Conservation (phyloP, 2,329 filamentous ascomycete species). For the Fusarium buxicola region DNA sequence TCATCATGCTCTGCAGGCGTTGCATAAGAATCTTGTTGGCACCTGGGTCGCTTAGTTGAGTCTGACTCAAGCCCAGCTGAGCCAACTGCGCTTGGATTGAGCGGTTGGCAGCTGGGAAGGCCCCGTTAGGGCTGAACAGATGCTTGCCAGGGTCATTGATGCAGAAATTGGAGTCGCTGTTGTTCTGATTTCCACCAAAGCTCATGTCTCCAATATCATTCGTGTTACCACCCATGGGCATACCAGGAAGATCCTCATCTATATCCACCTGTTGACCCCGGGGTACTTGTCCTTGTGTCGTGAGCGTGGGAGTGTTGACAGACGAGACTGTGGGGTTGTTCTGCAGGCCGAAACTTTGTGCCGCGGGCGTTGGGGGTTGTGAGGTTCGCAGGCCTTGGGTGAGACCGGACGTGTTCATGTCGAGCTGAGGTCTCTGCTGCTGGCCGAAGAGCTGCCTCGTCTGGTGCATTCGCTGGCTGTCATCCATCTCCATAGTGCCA, state of each 20-base stretch:
- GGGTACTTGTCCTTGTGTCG: slow-evolving; percentile 78
- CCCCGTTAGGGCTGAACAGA: slow-evolving; percentile 86
- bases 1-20: slow-evolving; percentile 69
- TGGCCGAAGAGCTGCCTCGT: slow-evolving; percentile 76
- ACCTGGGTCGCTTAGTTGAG: slow-evolving; percentile 82
- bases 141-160: slow-evolving; percentile 97
- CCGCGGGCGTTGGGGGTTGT: slow-evolving; percentile 85
- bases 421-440: slow-evolving; percentile 75
- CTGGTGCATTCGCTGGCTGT: slow-evolving; percentile 74
- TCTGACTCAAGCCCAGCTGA: slow-evolving; percentile 79
- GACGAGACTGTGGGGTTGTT: slow-evolving; percentile 98
- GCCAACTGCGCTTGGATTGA: slow-evolving; percentile 75
- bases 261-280: slow-evolving; percentile 71
- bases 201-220: slow-evolving; percentile 63
- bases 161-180: slow-evolving; percentile 62
- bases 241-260: slow-evolving; percentile 77
- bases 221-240: slow-evolving; percentile 70
- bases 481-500: slow-evolving; percentile 72
- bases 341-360: slow-evolving; percentile 81
- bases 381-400: slow-evolving; percentile 85
- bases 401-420: slow-evolving; percentile 81
- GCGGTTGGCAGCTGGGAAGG: slow-evolving; percentile 72
- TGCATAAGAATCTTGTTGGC: slow-evolving; percentile 71
- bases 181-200: slow-evolving; percentile 60
- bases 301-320: slow-evolving; percentile 93